Base-by-base conservation (phyloP, 2,329 filamentous ascomycete species). In the Ophiocordyceps camponoti-saundersi region DNA sequence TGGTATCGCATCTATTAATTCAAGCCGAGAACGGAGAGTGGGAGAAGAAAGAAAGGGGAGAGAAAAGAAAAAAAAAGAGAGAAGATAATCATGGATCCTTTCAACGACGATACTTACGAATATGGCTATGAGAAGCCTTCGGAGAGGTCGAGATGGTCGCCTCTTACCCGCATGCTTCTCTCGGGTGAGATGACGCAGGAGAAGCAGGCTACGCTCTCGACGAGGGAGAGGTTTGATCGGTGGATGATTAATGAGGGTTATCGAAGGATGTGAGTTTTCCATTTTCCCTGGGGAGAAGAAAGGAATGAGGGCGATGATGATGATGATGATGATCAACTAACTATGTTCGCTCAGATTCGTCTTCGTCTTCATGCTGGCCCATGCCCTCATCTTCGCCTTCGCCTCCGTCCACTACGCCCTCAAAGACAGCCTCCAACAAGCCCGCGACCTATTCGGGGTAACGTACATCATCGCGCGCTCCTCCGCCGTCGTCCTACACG, bases 221-320 rank as follows among this genome's bases (percentile, higher is more conserved):
- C 75, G 51, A 74, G 76, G 57, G 82, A 90, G 61, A 82, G 76
- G 60, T 82, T 90, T 58, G 82, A 89, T 62, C 72, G 80, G 53
- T 92, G 85, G 85, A 89, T 92, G 85, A 82, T 90, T 51, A 90
- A 90, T 60, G 85, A 90, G 61, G 85, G 85, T 50, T 88, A 87
- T 61, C 74, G 83, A 60, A 72, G 83, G 77, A 72, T 90, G 78
- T 87, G 71, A 48, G 81, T 74, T 23, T 18, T 18, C 8, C 13
- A 12, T 30, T 30, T 30, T 32, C 13, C 13, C 3, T 6, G 30
- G 30, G 10, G 10, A 15, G 30, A 15, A 12, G 30, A 11, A 21
- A 16, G 18, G 5, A 15, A 13, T 2, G 8, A 16, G 16, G 18
- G 23, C 6, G 32, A 29, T 6, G 29, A 30, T 6, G 12, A 12